phyloP scores from a whole-genome alignment of 441 rosid species.

The Gossypium davidsonii region DNA sequence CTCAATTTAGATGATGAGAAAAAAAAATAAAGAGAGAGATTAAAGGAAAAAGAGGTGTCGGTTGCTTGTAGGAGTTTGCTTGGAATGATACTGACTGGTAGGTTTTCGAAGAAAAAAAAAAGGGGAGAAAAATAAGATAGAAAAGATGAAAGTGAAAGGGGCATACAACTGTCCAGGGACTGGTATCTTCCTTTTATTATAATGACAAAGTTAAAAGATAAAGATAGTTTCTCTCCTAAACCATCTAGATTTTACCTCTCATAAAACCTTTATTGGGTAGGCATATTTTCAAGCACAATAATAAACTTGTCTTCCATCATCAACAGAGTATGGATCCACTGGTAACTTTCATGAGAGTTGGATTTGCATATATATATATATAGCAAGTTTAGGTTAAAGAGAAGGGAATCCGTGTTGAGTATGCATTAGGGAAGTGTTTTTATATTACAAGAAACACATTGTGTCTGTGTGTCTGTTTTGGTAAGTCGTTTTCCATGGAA shows the following conservation, averaged over 20 bases:
- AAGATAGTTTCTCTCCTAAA: background rate
- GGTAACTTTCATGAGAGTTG: background rate
- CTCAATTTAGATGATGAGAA: background rate
- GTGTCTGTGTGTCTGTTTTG: background rate
- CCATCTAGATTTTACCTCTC: background rate
- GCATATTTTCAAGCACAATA: background rate
- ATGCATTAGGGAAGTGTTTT: background rate
- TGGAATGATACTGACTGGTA: constrained; percentile 22
- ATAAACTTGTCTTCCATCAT: no score
- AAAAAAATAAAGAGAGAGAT: background rate
- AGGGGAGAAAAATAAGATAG: background rate
- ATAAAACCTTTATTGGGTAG: no score
- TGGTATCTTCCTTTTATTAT: constrained; percentile 11
- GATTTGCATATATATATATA: background rate
- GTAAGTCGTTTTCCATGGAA: background rate
- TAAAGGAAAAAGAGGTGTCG: constrained; percentile 2
- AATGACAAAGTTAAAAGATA: background rate
- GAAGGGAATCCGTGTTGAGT: no score
- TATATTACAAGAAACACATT: background rate
- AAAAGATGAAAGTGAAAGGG: constrained; percentile 22
- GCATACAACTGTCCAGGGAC: background rate
- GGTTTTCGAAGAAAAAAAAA: background rate
- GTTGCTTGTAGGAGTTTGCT: constrained; percentile 34
- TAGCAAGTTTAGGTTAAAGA: no score
- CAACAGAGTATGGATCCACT: no score